These are phyloP conservation scores for Ogataea trehalophila DNA, from an alignment of 805 yeast species.

Conservation along the genomic window DNA sequence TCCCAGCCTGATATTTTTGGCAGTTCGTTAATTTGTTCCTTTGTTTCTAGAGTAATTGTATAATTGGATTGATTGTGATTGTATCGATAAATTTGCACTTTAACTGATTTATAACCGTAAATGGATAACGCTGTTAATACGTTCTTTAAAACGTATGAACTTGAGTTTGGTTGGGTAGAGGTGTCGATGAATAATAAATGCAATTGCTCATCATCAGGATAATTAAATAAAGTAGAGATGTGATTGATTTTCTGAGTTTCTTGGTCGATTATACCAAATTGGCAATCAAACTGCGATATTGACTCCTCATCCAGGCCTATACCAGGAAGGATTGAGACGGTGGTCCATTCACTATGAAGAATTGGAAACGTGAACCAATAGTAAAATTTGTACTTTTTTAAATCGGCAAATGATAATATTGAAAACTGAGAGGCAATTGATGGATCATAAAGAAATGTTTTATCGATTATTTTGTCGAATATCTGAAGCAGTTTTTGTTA, in stretches of 20 bases:
- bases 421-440: slow-evolving; percentile 38
- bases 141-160: slow-evolving; percentile 22
- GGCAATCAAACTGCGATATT: slow-evolving; percentile 5
- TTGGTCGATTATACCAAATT: slow-evolving; percentile 13
- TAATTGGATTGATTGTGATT: slow-evolving; percentile 25
- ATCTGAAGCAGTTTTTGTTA: slow-evolving; percentile 1
- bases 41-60: slow-evolving; percentile 20
- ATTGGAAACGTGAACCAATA: slow-evolving; percentile 89
- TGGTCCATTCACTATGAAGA: slow-evolving; percentile 48
- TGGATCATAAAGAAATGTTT: slow-evolving; percentile 36
- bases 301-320: neutral
- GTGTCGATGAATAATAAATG: slow-evolving; percentile 25
- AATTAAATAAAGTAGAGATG: slow-evolving; percentile 7
- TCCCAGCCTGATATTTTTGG: slow-evolving; percentile 85
- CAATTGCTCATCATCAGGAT: slow-evolving; percentile 3
- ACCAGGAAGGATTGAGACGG: slow-evolving; percentile 7
- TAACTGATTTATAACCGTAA: slow-evolving; percentile 31
- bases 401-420: slow-evolving; percentile 73
- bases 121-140: slow-evolving; percentile 26
- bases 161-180: slow-evolving; percentile 13
- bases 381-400: slow-evolving; percentile 80
- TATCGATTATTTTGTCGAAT: slow-evolving; percentile 28
- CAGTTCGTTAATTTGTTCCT: slow-evolving; percentile 6
- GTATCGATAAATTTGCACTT: slow-evolving; percentile 37
- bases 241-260: slow-evolving; percentile 3